Base-by-base conservation (phyloP, 2,329 filamentous ascomycete genomes). In the Pseudocercospora fuligena region DNA sequence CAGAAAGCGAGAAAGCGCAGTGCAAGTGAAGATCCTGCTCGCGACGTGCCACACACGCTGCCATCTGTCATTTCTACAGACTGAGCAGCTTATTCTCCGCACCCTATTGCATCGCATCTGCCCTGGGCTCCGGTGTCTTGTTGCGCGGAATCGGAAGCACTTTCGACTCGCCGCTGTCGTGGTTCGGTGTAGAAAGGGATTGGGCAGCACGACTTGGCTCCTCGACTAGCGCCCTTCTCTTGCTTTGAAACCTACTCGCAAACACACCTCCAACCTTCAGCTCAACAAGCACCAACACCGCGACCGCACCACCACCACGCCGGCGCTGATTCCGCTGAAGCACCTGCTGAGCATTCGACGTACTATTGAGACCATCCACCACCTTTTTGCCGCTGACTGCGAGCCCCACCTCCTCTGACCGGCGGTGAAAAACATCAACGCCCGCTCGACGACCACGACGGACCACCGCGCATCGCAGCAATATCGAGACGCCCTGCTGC, bases 381-480 rank as follows among this genome's bases (percentile, higher is more conserved):
- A n/a, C 33, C 40, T 51, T 46, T 29, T 29, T 47, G 27, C 31
- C 29, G 64, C 66, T 65, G 66, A 65, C 66, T 56, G 62, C 62
- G 33, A 53, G 53, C 66, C 66, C 61, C 66, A 56, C 65, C 31
- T 36, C 58, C 19, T 43, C 25, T 47, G 27, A 23, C 7, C 27
- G 61, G 65, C 61, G 65, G 65, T 66, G 54, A 29, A 49, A 43
- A 43, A 43, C 11, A 33, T 53, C 11, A 14, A 23, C 47, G 51
- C 49, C 43, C 46, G 21, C 23, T 54, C 27, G 31, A 43, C 29
- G 3, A 25, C 27, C 31, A 31, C 33, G 16, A 43, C 16, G 27
- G n/a, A 56, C 33, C 40, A 33, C 8, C 62, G 62, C 62, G 53
- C 49, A 57, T 33, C 51, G 59, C 59, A 49, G 25, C 40, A 49